Conservation (phyloP, 306 rosid species). For the Prunus salicina region DNA sequence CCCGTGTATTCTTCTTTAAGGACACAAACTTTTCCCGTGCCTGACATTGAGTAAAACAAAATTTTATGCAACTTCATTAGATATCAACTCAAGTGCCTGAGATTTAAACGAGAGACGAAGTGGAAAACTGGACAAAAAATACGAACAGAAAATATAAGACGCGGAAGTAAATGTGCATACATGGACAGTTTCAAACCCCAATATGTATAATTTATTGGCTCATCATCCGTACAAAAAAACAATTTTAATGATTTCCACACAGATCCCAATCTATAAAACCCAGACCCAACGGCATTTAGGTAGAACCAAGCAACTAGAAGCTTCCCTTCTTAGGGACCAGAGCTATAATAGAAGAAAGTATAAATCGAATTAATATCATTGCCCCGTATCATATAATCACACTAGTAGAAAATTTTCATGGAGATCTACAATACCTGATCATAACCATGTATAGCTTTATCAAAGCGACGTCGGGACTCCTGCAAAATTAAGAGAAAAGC, state of each 20-base stretch:
- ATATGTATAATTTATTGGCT: background rate
- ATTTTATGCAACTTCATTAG: constrained; percentile 23
- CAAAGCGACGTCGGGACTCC: constrained; percentile 81
- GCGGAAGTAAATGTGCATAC: background rate
- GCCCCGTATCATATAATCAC: background rate
- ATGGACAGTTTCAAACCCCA: background rate
- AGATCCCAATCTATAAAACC: background rate
- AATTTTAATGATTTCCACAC: background rate
- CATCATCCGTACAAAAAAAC: background rate
- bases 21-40: constrained; percentile 91
- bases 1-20: constrained; percentile 84
- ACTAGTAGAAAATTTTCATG: background rate
- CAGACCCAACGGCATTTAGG: background rate
- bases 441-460: constrained; percentile 73
- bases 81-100: constrained; percentile 15
- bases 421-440: constrained; percentile 71
- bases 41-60: constrained; percentile 39
- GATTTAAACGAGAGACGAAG: background rate
- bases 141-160: background rate
- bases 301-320: constrained; percentile 2
- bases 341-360: background rate
- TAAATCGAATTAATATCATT: background rate
- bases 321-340: background rate
- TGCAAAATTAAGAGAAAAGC: constrained; percentile 30
- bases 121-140: background rate